phyloP scores from a whole-genome alignment of 371 early-diverging fungal species.

The Mucor indicus region DNA sequence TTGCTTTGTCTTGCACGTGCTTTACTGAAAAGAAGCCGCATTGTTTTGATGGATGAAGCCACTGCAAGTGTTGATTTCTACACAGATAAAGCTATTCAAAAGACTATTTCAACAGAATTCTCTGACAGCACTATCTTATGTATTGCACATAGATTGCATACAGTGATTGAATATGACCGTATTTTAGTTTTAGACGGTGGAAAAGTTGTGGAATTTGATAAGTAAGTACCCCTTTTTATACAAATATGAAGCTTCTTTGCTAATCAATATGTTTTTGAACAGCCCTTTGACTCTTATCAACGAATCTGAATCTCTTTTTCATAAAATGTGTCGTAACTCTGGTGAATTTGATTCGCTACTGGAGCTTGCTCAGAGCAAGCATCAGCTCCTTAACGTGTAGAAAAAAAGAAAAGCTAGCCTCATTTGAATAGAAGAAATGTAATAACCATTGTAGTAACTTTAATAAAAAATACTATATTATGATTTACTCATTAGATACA shows the following conservation, averaged over 20 bases:
- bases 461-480: too few relatives aligned
- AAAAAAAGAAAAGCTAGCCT: too few relatives aligned
- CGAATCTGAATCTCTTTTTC: constrained; percentile 46
- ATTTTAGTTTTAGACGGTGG: constrained; percentile 45
- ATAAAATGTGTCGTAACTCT: constrained; percentile 66
- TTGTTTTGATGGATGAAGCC: constrained; percentile 61
- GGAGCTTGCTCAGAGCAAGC: constrained; percentile 37
- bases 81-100: constrained; percentile 64
- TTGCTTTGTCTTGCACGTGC: constrained; percentile 81
- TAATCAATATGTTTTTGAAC: too few relatives aligned
- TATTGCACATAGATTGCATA: constrained; percentile 69
- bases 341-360: constrained; percentile 60
- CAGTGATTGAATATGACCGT: constrained; percentile 50
- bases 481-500: too few relatives aligned
- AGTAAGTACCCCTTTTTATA: too few relatives aligned
- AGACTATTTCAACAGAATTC: constrained; percentile 59
- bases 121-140: constrained; percentile 58
- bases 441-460: too few relatives aligned
- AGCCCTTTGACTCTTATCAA: constrained; percentile 53
- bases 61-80: constrained; percentile 66
- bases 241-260: too few relatives aligned
- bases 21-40: constrained; percentile 48
- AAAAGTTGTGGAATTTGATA: constrained; percentile 34
- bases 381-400: too few relatives aligned
- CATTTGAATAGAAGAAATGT: too few relatives aligned